Percentiles rank a stretch among this genome's conserved stretches.
Conservation (phyloP, 805 yeast species). For the Lachancea nothofagi region DNA sequence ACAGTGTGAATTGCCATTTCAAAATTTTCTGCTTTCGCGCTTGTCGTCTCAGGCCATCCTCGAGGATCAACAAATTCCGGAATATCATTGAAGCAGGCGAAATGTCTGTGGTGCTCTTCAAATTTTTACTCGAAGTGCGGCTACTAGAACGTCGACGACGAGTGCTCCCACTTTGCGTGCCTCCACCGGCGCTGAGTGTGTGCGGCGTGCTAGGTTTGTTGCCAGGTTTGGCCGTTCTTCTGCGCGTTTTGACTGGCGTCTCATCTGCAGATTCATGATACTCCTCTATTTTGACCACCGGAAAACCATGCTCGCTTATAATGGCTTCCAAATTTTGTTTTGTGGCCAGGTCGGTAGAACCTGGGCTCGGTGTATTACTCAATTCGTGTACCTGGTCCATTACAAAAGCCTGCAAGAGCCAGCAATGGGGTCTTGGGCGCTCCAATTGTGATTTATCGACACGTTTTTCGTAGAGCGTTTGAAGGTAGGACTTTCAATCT, state of each 20-base stretch:
- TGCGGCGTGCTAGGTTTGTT: background rate
- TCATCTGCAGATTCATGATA: slow-evolving; percentile 5
- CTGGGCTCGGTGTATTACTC: too few relatives aligned
- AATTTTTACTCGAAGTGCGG: slow-evolving; percentile 27
- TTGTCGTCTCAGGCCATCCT: slow-evolving; percentile 80
- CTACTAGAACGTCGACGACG: slow-evolving; percentile 25
- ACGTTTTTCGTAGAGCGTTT: too few relatives aligned
- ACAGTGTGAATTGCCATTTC: slow-evolving; percentile 42
- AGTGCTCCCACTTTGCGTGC: background rate
- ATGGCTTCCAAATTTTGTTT: background rate
- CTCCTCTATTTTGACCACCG: slow-evolving; percentile 14
- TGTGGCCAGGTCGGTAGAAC: too few relatives aligned
- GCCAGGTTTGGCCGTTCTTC: background rate
- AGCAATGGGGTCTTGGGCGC: too few relatives aligned
- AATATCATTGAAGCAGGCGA: slow-evolving; percentile 66
- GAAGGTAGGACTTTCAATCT: too few relatives aligned
- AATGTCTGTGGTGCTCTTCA: slow-evolving; percentile 27
- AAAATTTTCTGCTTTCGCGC: slow-evolving; percentile 63
- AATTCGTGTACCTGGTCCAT: too few relatives aligned
- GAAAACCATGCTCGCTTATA: slow-evolving; percentile 2
- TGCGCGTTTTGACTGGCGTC: slow-evolving; percentile 7
- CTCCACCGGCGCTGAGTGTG: background rate
- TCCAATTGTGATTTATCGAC: too few relatives aligned
- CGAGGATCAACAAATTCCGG: slow-evolving; percentile 75
- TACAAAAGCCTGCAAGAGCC: too few relatives aligned